A percentile compares a stretch with the other conserved stretches of the same genome.
These are phyloP conservation scores for Chalaropsis ovoidea DNA, from an alignment of 2,329 filamentous ascomycete species.

Conservation along the genomic window DNA sequence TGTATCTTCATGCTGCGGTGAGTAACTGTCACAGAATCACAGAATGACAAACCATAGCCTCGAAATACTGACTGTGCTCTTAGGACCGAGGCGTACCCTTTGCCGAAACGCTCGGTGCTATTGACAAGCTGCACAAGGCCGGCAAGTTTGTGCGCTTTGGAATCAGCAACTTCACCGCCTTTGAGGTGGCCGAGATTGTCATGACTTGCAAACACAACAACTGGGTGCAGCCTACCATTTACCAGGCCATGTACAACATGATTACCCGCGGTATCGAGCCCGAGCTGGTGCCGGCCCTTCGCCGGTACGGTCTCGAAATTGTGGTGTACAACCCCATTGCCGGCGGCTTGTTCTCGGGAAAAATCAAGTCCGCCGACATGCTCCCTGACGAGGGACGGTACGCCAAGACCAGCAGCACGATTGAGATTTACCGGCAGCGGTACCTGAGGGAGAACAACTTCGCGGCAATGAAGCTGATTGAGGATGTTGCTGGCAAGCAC, in stretches of 20 bases:
- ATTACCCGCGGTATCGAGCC: conserved; percentile 66
- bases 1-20: conserved; percentile 61
- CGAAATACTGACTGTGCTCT: conserved; percentile 29
- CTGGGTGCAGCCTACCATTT: conserved; percentile 76
- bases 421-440: conserved; percentile 50
- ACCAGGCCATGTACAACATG: conserved; percentile 80
- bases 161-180: conserved; percentile 75
- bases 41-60: conserved; percentile 25
- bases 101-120: conserved; percentile 64
- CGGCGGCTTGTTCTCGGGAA: conserved; percentile 70
- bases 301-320: conserved; percentile 65
- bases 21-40: conserved; percentile 26
- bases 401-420: conserved; percentile 46
- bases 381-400: conserved; percentile 59
- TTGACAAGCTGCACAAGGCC: conserved; percentile 72
- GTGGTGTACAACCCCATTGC: conserved; percentile 77
- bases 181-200: conserved; percentile 77
- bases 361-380: conserved; percentile 58
- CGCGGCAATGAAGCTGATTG: conserved; percentile 56
- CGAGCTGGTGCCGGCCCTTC: conserved; percentile 63
- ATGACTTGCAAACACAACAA: conserved; percentile 67
- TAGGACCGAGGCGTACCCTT: conserved; percentile 58
- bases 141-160: conserved; percentile 77
- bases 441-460: conserved; percentile 54
- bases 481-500: conserved; percentile 57